Conservation (phyloP, 2,329 filamentous ascomycete genomes). For the Catunica adiposa region DNA sequence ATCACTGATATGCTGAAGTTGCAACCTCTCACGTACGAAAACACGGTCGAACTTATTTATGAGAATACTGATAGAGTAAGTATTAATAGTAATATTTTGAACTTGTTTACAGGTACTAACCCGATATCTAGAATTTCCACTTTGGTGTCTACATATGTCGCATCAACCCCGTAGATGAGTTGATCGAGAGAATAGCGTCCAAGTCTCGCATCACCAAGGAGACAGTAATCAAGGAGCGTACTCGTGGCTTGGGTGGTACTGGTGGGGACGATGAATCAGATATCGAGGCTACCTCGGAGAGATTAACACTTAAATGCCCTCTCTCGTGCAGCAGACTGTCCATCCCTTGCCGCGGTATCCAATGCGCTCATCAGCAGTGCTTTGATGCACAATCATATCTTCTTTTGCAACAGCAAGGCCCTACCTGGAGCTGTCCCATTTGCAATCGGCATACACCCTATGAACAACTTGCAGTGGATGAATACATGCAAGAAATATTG, state of each 20-base stretch:
- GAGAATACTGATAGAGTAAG: constrained; percentile 75
- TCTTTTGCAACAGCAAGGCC: constrained; percentile 86
- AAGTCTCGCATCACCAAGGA: constrained; percentile 62
- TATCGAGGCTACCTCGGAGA: constrained; percentile 72
- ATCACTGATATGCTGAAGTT: constrained; percentile 63
- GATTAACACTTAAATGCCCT: constrained; percentile 84
- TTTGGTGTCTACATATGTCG: constrained; percentile 62
- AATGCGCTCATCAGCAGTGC: constrained; percentile 82
- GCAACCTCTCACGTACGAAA: constrained; percentile 49
- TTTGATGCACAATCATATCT: constrained; percentile 89
- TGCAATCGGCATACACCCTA: constrained; percentile 75
- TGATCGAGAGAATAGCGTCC: constrained; percentile 50
- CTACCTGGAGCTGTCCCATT: constrained; percentile 90
- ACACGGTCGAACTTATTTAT: constrained; percentile 74
- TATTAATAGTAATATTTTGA: constrained; percentile 13
- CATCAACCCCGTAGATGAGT: constrained; percentile 50
- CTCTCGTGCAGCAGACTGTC: constrained; percentile 70
- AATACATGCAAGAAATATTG: constrained; percentile 78
- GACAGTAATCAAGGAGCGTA: constrained; percentile 71
- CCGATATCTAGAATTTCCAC: constrained; percentile 45
- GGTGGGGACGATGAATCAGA: constrained; percentile 49
- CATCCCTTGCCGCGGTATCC: constrained; percentile 60
- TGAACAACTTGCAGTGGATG: constrained; percentile 70
- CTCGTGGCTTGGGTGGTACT: constrained; percentile 20
- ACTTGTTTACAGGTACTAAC: constrained; percentile 15